Percentiles rank a stretch among this genome's conserved stretches.
Evolutionary conservation across 306 rosid genomes (phyloP).

Genomic region (Alnus rubra): DNA sequence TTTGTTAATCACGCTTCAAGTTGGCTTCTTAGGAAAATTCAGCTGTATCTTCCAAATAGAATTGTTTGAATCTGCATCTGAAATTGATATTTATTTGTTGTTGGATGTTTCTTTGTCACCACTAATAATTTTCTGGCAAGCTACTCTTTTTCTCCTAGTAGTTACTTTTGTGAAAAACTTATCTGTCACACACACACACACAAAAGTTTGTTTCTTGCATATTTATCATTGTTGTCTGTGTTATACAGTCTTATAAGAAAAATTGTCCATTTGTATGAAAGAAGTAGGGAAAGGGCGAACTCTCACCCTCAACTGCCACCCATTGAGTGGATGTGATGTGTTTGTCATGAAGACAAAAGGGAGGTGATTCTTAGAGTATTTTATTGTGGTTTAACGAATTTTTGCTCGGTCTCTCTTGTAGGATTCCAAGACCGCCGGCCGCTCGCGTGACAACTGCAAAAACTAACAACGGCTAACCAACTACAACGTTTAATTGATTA

Average conservation of each 20-base stretch:
- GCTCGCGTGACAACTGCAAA: too few species aligned
- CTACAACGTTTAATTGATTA: too few species aligned
- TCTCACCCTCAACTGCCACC: conserved; percentile 68
- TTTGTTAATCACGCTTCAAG: background rate
- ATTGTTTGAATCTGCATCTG: background rate
- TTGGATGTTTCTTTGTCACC: background rate
- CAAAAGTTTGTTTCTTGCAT: too few species aligned
- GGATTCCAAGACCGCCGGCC: too few species aligned
- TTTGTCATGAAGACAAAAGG: conserved; percentile 61
- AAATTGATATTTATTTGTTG: conserved; percentile 8
- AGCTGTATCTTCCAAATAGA: background rate
- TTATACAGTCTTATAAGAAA: background rate
- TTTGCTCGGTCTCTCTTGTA: too few species aligned
- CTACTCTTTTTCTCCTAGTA: background rate
- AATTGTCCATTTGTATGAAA: background rate
- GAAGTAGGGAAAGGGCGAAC: background rate
- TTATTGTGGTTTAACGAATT: too few species aligned
- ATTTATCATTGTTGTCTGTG: too few species aligned
- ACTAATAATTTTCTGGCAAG: background rate
- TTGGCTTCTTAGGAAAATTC: background rate
- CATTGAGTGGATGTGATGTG: conserved; percentile 78
- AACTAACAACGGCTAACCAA: too few species aligned
- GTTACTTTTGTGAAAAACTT: too few species aligned
- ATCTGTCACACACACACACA: too few species aligned
- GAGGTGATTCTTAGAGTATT: conserved; percentile 36